Percentiles rank a stretch among this genome's conserved stretches.
These are phyloP conservation scores for Nemania bipapillata DNA, from an alignment of 2,329 filamentous ascomycete species.

Conservation along the genomic window DNA sequence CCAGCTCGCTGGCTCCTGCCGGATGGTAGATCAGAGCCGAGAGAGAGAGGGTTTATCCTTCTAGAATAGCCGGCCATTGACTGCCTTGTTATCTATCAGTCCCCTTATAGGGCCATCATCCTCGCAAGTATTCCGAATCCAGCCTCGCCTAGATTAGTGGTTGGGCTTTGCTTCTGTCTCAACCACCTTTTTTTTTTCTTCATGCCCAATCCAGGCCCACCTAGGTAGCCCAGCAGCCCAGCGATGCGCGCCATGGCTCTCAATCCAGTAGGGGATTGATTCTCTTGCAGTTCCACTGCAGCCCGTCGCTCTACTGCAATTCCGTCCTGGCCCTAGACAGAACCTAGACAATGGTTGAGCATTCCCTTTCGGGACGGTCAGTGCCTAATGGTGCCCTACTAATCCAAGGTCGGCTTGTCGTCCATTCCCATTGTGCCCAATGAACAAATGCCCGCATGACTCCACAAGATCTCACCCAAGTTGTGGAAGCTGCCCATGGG, in stretches of 20 bases:
- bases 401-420: slow-evolving; percentile 29
- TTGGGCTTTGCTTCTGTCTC: slow-evolving; percentile 43
- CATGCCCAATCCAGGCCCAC: slow-evolving; percentile 49
- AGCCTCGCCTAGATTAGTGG: slow-evolving; percentile 34
- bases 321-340: neutral
- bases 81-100: slow-evolving; percentile 9
- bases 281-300: neutral
- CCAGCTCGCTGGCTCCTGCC: slow-evolving; percentile 18
- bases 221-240: slow-evolving; percentile 36
- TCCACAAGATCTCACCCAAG: slow-evolving; percentile 20
- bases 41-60: slow-evolving; percentile 4
- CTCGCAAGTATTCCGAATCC: slow-evolving; percentile 11
- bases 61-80: slow-evolving; percentile 1
- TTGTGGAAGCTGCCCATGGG: slow-evolving; percentile 23
- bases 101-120: slow-evolving; percentile 16
- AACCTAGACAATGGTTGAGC: slow-evolving; percentile 18
- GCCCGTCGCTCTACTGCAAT: slow-evolving; percentile 1
- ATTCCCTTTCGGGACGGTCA: slow-evolving; percentile 35
- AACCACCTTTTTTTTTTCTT: slow-evolving; percentile 39
- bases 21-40: neutral
- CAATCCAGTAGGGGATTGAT: neutral
- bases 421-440: slow-evolving; percentile 38
- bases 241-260: slow-evolving; percentile 45
- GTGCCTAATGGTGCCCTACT: slow-evolving; percentile 42
- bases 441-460: slow-evolving; percentile 26